Evolutionary conservation across 177 flowering plant species (phyloP), one percentile per base, ranked within the genome.

Genomic region (Telopea speciosissima): DNA sequence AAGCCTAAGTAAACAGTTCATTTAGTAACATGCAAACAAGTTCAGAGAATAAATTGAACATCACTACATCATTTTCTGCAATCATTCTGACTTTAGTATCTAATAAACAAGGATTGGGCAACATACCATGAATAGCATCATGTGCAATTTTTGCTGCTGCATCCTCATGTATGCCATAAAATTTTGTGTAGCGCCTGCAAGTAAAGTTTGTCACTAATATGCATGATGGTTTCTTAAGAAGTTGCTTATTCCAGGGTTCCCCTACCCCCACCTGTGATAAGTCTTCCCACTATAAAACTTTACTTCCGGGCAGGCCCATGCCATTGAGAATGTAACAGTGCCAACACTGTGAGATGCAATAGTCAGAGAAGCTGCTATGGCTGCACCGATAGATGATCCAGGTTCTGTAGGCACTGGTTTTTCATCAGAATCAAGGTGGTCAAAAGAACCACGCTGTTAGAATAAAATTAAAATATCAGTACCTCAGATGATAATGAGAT

Each of bases 241-340:
- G 17, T 42, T 71, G 58, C 33, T 49, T 63, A 25, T 8, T 62
- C 54, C 17, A 73, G 19, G 42, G 62, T 16, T 28, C 25, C 72
- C 31, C 31, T 19, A 28, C 25, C 72, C 77, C 26, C 21, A 86
- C 98, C 97, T 90, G 81, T 83, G 77, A 79, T 90, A 94, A 40
- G 85, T 85, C 76, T 82, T 89, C 68, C 90, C 94, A 73, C 83
- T 73, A 8, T 45, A 44, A 75, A 95, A 95, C 68, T 77, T 80
- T 33, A 87, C 84, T 79, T 88, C 88, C 8, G 99, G 97, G 81
- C 88, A 91, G 65, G 86, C 90, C 99, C 99, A 92, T 76, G 96
- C 86, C 86, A 95, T 75, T 54, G 97, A 86, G 82, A 92, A 95
- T 21, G 92, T 83, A 65, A 90, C 93, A 19, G 83, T 81, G 28